Evolutionary conservation across 108 stramenopile species (phyloP).

Genomic region (Nitzschia sp.): DNA sequence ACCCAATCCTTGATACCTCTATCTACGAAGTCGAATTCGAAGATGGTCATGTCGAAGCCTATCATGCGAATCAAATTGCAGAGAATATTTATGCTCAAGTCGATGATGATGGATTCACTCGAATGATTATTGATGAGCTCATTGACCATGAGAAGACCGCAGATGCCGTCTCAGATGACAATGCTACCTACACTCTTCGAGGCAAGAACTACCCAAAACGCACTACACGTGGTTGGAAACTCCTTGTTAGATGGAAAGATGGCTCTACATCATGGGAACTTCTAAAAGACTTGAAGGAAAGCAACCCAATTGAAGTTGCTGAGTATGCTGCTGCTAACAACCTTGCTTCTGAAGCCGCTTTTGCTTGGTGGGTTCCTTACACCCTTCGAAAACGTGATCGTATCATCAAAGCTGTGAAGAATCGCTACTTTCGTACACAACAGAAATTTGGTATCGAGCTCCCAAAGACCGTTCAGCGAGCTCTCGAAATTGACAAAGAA

Average conservation of each 20-base stretch:
- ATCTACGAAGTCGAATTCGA: conserved; percentile 48
- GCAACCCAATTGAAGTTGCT: conserved; percentile 52
- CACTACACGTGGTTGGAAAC: conserved; percentile 57
- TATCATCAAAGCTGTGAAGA: conserved; percentile 32
- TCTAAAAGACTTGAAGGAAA: conserved; percentile 50
- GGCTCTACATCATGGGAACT: conserved; percentile 28
- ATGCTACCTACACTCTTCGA: neutral
- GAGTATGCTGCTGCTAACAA: conserved; percentile 46
- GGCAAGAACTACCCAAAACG: conserved; percentile 4
- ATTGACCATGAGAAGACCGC: conserved; percentile 23
- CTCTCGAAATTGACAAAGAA: conserved; percentile 43
- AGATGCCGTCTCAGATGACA: neutral
- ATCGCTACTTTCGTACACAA: conserved; percentile 6
- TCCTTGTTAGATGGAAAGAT: conserved; percentile 47
- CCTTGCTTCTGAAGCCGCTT: conserved; percentile 43
- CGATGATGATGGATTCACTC: conserved; percentile 36
- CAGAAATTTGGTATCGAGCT: conserved; percentile 62
- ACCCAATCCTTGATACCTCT: conserved; percentile 47
- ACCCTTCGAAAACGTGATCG: no score
- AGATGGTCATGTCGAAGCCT: no score
- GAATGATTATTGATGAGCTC: conserved; percentile 9
- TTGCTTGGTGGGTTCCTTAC: conserved; percentile 55
- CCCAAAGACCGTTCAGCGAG: conserved; percentile 42
- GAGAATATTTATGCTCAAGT: conserved; percentile 39
- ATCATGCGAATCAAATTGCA: conserved; percentile 56